Percentiles rank a stretch among this genome's conserved stretches.
Conservation (phyloP, 257 asterid genomes). For the Rubia yunnanensis region DNA sequence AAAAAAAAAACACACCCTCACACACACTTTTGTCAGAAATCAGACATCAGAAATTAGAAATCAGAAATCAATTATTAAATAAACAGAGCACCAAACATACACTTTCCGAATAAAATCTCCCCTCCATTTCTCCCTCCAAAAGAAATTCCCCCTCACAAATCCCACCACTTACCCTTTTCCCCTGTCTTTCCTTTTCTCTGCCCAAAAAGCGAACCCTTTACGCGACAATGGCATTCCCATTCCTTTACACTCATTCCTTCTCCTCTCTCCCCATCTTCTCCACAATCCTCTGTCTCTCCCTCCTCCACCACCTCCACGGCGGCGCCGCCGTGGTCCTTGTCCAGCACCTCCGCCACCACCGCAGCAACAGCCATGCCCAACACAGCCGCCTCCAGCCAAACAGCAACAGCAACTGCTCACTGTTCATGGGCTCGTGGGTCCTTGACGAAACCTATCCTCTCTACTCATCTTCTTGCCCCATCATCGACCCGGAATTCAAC, state of each 20-base stretch:
- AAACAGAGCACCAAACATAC: neutral
- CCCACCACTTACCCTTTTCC: neutral
- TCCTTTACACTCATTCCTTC: constrained; percentile 7
- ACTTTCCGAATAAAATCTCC: neutral
- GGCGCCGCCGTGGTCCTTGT: neutral
- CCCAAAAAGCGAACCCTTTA: constrained; percentile 10
- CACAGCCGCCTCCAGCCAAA: constrained; percentile 38
- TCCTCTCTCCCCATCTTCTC: neutral
- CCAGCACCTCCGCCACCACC: neutral
- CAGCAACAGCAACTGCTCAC: constrained; percentile 35
- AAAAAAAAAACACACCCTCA: no score
- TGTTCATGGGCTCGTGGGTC: constrained; percentile 82
- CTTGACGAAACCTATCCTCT: constrained; percentile 54
- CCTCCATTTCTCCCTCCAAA: neutral
- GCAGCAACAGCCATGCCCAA: constrained; percentile 24
- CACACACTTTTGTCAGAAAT: neutral
- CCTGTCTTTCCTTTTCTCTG: neutral
- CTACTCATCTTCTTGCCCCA: constrained; percentile 54
- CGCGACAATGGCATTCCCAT: neutral
- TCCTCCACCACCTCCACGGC: neutral
- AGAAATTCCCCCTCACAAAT: neutral
- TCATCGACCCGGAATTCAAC: constrained; percentile 68
- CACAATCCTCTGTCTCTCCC: constrained; percentile 13
- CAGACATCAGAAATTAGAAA: neutral
- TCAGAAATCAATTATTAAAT: neutral